Base-by-base conservation (phyloP, 805 yeast species). In the Kluyveromyces aestuarii region DNA sequence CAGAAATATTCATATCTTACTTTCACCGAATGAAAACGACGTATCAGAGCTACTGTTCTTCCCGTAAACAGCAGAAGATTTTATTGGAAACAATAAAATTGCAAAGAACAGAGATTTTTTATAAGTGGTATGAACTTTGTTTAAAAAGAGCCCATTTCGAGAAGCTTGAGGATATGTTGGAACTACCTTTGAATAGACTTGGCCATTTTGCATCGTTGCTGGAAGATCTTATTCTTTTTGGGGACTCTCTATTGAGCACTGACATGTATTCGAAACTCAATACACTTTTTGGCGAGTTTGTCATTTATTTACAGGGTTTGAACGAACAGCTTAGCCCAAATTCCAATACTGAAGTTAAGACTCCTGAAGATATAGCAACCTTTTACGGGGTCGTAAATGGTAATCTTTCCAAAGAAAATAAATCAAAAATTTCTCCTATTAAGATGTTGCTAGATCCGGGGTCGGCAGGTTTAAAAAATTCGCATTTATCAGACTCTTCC, bases 61-160 rank as follows among this genome's bases (percentile, higher is more conserved):
- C 62, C 9, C 68, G 68, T 47, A 47, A 56, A 21, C 50, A 55
- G 27, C 74, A 69, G 48, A 50, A 64, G 44, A 53, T 54, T 5
- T 52, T 65, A 13, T 51, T 69, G 8, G 47, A 52, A 2, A 44
- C 48, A 2, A 52, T 65, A 37, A 46, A 52, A 19, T 38, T 45
- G 40, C 47, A 61, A 45, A 52, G 57, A 41, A 40, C 49, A 8
- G 41, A 48, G 2, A 5, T 51, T 27, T 54, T 60, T 60, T 43
- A 52, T 27, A 39, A 63, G 43, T 72, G 75, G 75, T 52, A 65
- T 13, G 62, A 61, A 19, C 56, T 58, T 37, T 68, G 74, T 52
- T 52, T 66, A 1, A 59, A 49, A 36, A 50, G 52, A 36, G 54
- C 68, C 2, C 61, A 62, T 8, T 55, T 59, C 40, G 49, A 56